Evolutionary conservation across 2,329 filamentous ascomycete genomes (phyloP), one percentile per base, ranked within the genome.

Genomic region (Colletotrichum higginsianum): DNA sequence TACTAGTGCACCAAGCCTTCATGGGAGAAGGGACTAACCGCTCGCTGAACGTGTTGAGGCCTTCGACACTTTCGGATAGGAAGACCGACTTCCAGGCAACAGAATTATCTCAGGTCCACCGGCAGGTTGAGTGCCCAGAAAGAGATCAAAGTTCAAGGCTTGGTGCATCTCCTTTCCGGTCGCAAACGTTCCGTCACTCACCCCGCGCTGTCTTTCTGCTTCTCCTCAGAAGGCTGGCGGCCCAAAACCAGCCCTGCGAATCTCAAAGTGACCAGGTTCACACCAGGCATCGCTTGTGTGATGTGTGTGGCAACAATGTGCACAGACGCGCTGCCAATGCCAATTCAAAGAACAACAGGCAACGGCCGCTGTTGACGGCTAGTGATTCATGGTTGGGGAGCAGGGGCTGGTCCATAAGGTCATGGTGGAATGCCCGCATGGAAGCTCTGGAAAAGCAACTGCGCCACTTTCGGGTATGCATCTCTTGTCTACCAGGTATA

Each of bases 281-380:
- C 40, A 44, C 38, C 30, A 40, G 58, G 30, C 16, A 18, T 40
- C 44, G 11, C 30, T 46, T 23, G 35, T 49, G 50, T 52, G 8
- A 23, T 40, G 35, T 26, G 49, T 23, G 35, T 49, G 40, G 56
- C 47, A 23, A 42, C 26, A 16, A 26, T n/a, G 8, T 26, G 57
- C 65, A 61, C 38, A 11, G 52, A 35, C n/a, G 42, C 52, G 12
- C 15, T 23, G 42, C 42, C 11, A 56, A 23, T 62, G 23, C 53
- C 26, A 67, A n/a, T 71, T 58, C 16, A 16, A 60, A 69, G 69
- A 66, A 68, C 60, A 65, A 69, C 55, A 60, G 64, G 65, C 69
- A 68, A 42, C 44, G 15, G 26, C 38, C 50, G 44, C 21, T 42
- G 65, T 49, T 42, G 11, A 53, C 53, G 40, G 47, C 40, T 64